These are phyloP conservation scores for Cokeromyces recurvatus DNA, from an alignment of 371 early-diverging fungal genomes.

Conservation along the genomic window DNA sequence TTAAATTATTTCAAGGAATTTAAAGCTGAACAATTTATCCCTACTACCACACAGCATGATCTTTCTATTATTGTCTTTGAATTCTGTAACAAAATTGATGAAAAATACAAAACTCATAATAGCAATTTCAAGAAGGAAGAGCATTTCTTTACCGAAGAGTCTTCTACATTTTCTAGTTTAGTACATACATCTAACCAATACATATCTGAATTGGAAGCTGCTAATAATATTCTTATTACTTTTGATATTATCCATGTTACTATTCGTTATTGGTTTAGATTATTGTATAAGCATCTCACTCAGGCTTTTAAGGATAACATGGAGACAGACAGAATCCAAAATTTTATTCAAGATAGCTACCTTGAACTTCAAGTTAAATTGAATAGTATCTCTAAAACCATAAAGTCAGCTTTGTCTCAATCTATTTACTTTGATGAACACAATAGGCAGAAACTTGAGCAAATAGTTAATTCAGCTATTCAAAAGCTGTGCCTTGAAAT, in stretches of 20 bases:
- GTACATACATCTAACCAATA: background rate
- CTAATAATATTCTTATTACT: constrained; percentile 4
- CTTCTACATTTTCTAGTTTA: too few relatives aligned
- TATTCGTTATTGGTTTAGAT: constrained; percentile 21
- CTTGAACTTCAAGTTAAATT: constrained; percentile 17
- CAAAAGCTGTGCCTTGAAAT: constrained; percentile 6
- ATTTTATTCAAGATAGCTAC: constrained; percentile 8
- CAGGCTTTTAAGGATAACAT: constrained; percentile 12
- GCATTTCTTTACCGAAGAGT: too few relatives aligned
- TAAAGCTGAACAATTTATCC: constrained; percentile 8
- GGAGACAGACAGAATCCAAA: constrained; percentile 10
- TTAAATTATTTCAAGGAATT: constrained; percentile 8
- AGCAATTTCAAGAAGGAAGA: background rate
- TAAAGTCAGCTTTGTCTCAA: background rate
- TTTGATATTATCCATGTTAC: constrained; percentile 16
- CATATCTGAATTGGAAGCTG: constrained; percentile 9
- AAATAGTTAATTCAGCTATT: constrained; percentile 8
- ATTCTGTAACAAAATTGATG: constrained; percentile 5
- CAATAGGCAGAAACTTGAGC: constrained; percentile 9
- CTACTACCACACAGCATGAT: constrained; percentile 6
- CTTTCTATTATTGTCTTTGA: background rate
- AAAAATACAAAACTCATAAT: constrained; percentile 7
- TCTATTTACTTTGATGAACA: constrained; percentile 2
- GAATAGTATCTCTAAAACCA: background rate
- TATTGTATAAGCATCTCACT: constrained; percentile 7